Conservation (phyloP, 2,329 filamentous ascomycete species). For the Stemphylium lycopersici region DNA sequence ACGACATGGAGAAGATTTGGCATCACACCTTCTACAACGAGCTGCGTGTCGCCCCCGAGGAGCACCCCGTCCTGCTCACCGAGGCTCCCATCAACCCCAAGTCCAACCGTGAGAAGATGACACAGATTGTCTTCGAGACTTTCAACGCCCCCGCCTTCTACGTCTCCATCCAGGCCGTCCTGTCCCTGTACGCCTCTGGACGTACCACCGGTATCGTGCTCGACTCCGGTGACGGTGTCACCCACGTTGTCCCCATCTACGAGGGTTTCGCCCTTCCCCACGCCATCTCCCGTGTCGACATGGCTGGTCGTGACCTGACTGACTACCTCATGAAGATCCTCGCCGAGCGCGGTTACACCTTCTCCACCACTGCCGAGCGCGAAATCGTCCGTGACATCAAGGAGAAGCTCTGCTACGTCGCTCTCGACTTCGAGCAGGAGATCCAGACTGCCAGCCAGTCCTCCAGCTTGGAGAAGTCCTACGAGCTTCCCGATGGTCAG, state of each 20-base stretch:
- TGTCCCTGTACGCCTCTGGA: constrained; percentile 99
- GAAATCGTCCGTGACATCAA: constrained; percentile 99
- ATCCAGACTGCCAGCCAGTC: constrained; percentile 99
- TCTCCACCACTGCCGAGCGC: constrained; percentile 99
- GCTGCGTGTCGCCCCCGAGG: constrained; percentile 98
- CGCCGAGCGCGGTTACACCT: constrained; percentile 98
- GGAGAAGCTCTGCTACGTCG: constrained; percentile 99
- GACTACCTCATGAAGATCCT: constrained; percentile 99
- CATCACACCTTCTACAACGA: constrained; percentile 99
- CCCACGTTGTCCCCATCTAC: constrained; percentile 99
- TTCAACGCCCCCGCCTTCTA: constrained; percentile 99
- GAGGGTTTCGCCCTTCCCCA: constrained; percentile 99
- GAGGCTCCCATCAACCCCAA: constrained; percentile 99
- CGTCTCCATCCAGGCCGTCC: constrained; percentile 99
- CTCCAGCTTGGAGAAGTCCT: constrained; percentile 99
- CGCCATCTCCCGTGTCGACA: constrained; percentile 99
- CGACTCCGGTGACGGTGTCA: constrained; percentile 99
- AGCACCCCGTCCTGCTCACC: constrained; percentile 98
- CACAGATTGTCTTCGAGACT: constrained; percentile 99
- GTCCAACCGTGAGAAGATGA: constrained; percentile 99
- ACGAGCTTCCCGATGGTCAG: constrained; percentile 99
- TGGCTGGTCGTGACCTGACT: constrained; percentile 99
- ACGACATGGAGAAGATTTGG: constrained; percentile 99
- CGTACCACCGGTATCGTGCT: constrained; percentile 99
- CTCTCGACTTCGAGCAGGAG: constrained; percentile 99